Evolutionary conservation across 2,329 filamentous ascomycete species (phyloP).

Genomic region (Fusarium sp.): DNA sequence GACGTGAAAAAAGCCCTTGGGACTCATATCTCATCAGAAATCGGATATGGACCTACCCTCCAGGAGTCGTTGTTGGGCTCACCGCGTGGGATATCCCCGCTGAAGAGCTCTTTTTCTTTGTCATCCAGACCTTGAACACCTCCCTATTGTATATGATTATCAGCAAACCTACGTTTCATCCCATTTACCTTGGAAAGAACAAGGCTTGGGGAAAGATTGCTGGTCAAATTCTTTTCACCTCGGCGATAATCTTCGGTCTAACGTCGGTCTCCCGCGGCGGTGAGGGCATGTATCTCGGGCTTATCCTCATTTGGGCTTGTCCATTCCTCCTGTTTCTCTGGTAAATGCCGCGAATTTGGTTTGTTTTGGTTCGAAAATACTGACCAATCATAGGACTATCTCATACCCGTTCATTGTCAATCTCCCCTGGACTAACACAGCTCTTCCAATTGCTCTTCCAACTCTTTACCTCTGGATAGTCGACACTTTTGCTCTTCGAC

Average conservation of each 20-base stretch:
- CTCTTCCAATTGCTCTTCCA: slow-evolving; percentile 72
- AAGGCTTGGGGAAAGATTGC: slow-evolving; percentile 51
- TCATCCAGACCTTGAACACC: slow-evolving; percentile 83
- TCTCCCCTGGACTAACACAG: slow-evolving; percentile 70
- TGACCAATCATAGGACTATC: slow-evolving; percentile 67
- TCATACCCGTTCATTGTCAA: slow-evolving; percentile 75
- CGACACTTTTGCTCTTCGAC: slow-evolving; percentile 75
- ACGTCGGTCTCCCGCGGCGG: slow-evolving; percentile 61
- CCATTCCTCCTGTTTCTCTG: slow-evolving; percentile 72
- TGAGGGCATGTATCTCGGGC: slow-evolving; percentile 75
- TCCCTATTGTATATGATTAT: slow-evolving; percentile 76
- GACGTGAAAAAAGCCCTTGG: slow-evolving; percentile 67
- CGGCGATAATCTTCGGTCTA: slow-evolving; percentile 61
- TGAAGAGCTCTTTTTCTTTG: slow-evolving; percentile 84
- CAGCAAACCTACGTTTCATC: slow-evolving; percentile 73
- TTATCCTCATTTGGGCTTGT: slow-evolving; percentile 78
- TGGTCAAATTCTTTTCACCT: slow-evolving; percentile 66
- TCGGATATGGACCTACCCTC: slow-evolving; percentile 79
- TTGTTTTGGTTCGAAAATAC: background rate
- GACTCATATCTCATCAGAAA: slow-evolving; percentile 80
- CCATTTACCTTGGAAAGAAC: slow-evolving; percentile 58
- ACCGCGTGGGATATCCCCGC: slow-evolving; percentile 75
- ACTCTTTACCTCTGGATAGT: slow-evolving; percentile 81
- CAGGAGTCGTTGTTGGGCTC: slow-evolving; percentile 73
- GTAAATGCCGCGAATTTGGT: background rate